phyloP scores from a whole-genome alignment of 805 yeast genomes.

The Starmerella powellii region DNA sequence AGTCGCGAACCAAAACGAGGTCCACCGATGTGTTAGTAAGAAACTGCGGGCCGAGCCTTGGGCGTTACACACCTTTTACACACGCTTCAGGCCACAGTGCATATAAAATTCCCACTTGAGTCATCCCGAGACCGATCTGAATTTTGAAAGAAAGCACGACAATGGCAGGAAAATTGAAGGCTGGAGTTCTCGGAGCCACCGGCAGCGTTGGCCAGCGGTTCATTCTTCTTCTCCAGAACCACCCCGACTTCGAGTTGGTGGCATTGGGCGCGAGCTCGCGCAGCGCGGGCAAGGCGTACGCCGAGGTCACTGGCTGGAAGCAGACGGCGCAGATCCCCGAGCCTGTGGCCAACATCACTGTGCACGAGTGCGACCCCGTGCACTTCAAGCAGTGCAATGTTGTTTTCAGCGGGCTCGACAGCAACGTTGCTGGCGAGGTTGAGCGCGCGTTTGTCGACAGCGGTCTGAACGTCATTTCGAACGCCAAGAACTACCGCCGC shows the following conservation, averaged over 20 bases:
- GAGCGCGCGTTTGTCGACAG: constrained; percentile 73
- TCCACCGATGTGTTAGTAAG: too few relatives aligned
- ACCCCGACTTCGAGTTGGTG: constrained; percentile 77
- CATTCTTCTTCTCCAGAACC: constrained; percentile 67
- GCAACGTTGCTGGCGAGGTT: constrained; percentile 84
- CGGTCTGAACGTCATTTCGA: constrained; percentile 78
- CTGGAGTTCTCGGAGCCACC: constrained; percentile 93
- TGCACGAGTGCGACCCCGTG: constrained; percentile 65
- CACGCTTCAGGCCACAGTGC: too few relatives aligned
- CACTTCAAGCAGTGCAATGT: constrained; percentile 81
- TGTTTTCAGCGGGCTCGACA: constrained; percentile 88
- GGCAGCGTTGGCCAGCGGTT: constrained; percentile 97
- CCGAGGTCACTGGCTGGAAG: constrained; percentile 85
- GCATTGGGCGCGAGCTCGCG: constrained; percentile 87
- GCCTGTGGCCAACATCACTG: constrained; percentile 47
- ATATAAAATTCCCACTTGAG: too few relatives aligned
- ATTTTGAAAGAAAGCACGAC: background rate
- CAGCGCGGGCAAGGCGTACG: constrained; percentile 82
- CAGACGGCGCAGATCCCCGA: constrained; percentile 77
- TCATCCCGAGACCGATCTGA: too few relatives aligned
- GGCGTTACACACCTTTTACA: too few relatives aligned
- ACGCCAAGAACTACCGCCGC: constrained; percentile 93
- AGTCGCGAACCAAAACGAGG: too few relatives aligned
- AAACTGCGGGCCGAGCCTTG: too few relatives aligned
- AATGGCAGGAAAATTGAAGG: constrained; percentile 22